Evolutionary conservation across 352 stramenopile genomes (phyloP).

Genomic region (Phytophthora sp.): DNA sequence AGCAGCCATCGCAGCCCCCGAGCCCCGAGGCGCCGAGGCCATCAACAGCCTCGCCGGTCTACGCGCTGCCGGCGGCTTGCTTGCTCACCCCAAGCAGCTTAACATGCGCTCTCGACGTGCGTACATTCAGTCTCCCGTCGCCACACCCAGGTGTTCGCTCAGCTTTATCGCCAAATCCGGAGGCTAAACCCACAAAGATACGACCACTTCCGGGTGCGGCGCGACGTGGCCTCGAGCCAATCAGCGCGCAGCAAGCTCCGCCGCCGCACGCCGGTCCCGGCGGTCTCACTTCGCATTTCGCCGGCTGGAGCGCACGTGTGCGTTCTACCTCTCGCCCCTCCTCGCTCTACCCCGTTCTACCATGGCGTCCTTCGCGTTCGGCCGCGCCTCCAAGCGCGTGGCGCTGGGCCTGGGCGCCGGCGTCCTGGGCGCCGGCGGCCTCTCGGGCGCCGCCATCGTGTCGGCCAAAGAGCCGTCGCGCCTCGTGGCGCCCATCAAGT

Average conservation of each 20-base stretch:
- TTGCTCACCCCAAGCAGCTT: no score
- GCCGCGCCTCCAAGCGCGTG: constrained; percentile 57
- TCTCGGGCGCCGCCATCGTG: constrained; percentile 68
- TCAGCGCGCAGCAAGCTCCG: not conserved
- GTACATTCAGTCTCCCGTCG: no score
- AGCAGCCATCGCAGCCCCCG: no score
- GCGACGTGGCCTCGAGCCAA: no score
- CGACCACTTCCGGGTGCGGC: not conserved
- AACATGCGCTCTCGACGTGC: no score
- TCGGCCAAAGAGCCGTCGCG: constrained; percentile 74
- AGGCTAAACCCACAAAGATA: not conserved
- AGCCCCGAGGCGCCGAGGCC: no score
- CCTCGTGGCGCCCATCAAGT: constrained; percentile 80
- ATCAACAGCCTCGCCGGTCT: constrained; percentile 22
- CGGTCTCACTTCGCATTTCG: constrained; percentile 51
- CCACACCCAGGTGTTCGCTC: no score
- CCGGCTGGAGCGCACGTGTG: constrained; percentile 12
- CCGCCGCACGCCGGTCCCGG: constrained; percentile 1
- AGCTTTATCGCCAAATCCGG: no score
- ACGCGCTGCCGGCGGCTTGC: constrained; percentile 25
- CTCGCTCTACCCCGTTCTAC: not conserved
- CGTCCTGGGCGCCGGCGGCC: constrained; percentile 48
- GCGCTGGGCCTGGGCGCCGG: constrained; percentile 58
- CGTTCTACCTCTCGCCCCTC: constrained; percentile 18
- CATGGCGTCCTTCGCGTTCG: constrained; percentile 74